phyloP scores from a whole-genome alignment of 345 rosid genomes.

The Clausena lansium region DNA sequence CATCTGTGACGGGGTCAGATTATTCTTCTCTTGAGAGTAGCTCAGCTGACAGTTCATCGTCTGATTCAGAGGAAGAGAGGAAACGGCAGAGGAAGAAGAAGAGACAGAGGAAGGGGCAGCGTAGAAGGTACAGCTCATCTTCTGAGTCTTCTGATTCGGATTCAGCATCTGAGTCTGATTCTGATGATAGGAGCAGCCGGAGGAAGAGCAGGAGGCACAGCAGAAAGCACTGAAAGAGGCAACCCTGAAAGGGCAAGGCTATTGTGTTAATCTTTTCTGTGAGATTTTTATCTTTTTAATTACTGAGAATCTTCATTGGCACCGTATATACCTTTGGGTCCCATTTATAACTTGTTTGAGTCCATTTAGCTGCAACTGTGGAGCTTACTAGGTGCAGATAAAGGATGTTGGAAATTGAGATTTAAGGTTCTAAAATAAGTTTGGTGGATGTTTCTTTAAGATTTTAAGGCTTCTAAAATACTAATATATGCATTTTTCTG shows the following conservation, averaged over 20 bases:
- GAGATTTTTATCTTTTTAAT: not conserved
- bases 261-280: not conserved
- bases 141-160: slow-evolving; percentile 75
- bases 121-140: slow-evolving; percentile 61
- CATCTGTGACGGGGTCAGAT: slow-evolving; percentile 62
- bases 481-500: too few species aligned
- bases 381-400: too few species aligned
- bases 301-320: not conserved
- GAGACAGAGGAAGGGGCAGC: slow-evolving; percentile 65
- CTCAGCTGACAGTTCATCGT: slow-evolving; percentile 60
- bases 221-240: slow-evolving; percentile 39
- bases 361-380: too few species aligned
- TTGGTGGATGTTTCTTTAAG: too few species aligned
- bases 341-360: not conserved
- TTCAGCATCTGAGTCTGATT: slow-evolving; percentile 47
- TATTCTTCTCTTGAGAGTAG: slow-evolving; percentile 66
- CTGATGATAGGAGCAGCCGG: slow-evolving; percentile 57
- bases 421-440: too few species aligned
- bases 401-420: too few species aligned
- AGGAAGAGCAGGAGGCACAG: slow-evolving; percentile 63
- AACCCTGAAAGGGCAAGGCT: not conserved
- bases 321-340: not conserved
- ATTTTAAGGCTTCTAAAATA: too few species aligned
- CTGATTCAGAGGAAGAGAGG: slow-evolving; percentile 76
- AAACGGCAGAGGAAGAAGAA: slow-evolving; percentile 58